Conservation (phyloP, 352 stramenopile species). For the Aphanomyces invadans region DNA sequence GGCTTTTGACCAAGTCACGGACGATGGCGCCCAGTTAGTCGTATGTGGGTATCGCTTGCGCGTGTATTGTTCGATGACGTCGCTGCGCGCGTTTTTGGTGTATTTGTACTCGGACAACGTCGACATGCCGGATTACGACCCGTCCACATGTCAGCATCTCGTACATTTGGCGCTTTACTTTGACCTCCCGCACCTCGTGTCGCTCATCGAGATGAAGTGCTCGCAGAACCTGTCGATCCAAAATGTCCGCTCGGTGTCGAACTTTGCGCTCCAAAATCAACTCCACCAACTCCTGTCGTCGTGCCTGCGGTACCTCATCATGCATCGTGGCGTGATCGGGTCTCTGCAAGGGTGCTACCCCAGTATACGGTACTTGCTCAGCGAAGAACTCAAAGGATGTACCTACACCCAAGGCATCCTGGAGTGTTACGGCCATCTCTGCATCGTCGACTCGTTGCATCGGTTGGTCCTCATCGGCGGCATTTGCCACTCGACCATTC, state of each 20-base stretch:
- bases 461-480: neutral
- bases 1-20: neutral
- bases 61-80: neutral
- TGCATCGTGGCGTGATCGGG: neutral
- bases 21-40: neutral
- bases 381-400: constrained; percentile 7
- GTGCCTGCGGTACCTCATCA: constrained; percentile 2
- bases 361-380: constrained; percentile 2
- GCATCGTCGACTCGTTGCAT: neutral
- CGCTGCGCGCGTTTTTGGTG: neutral
- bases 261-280: constrained; percentile 15
- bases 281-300: constrained; percentile 5
- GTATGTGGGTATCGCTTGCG: neutral
- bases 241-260: neutral
- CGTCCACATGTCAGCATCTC: neutral
- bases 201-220: constrained; percentile 14
- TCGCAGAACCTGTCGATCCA: neutral
- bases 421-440: constrained; percentile 12
- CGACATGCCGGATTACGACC: neutral
- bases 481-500: neutral
- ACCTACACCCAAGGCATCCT: neutral
- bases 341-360: neutral
- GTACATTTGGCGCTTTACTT: constrained; percentile 2
- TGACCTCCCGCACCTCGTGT: neutral
- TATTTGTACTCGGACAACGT: constrained; percentile 10